Percentiles rank a stretch among this genome's conserved stretches.
Conservation (phyloP, 2,329 filamentous ascomycete species). For the Fusarium tupiense region DNA sequence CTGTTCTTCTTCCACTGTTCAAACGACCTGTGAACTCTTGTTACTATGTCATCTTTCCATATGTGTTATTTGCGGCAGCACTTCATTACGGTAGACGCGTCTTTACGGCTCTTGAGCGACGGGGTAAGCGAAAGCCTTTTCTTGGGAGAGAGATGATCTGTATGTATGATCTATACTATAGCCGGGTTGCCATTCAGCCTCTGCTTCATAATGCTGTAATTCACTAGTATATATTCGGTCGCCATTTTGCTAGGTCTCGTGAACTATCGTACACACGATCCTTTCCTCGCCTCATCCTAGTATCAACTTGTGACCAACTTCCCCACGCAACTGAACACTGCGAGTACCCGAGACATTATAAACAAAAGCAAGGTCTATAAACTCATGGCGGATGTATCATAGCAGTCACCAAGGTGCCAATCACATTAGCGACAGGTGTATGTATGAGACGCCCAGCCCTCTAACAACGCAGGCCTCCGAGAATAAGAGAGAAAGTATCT, state of each 20-base stretch:
- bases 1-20: slow-evolving; percentile 5
- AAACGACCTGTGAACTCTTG: slow-evolving; percentile 16
- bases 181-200: slow-evolving; percentile 49
- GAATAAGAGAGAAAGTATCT: neutral
- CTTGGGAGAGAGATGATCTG: slow-evolving; percentile 31
- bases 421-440: neutral
- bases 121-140: slow-evolving; percentile 13
- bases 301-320: neutral
- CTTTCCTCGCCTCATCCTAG: too few relatives aligned
- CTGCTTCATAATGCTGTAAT: slow-evolving; percentile 58
- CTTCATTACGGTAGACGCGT: slow-evolving; percentile 23
- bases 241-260: neutral
- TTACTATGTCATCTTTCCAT: slow-evolving; percentile 26
- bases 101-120: slow-evolving; percentile 20
- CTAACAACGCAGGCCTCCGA: neutral
- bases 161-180: slow-evolving; percentile 38
- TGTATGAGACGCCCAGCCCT: slow-evolving; percentile 11
- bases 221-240: slow-evolving; percentile 50
- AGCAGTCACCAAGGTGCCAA: neutral
- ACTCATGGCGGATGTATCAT: neutral
- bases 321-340: neutral
- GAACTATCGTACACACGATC: neutral
- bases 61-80: slow-evolving; percentile 27
- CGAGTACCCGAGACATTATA: neutral
- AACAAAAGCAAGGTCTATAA: neutral